Evolutionary conservation across 2,329 filamentous ascomycete species (phyloP), one percentile per base, ranked within the genome.

Genomic region (Trichoderma harzianum): DNA sequence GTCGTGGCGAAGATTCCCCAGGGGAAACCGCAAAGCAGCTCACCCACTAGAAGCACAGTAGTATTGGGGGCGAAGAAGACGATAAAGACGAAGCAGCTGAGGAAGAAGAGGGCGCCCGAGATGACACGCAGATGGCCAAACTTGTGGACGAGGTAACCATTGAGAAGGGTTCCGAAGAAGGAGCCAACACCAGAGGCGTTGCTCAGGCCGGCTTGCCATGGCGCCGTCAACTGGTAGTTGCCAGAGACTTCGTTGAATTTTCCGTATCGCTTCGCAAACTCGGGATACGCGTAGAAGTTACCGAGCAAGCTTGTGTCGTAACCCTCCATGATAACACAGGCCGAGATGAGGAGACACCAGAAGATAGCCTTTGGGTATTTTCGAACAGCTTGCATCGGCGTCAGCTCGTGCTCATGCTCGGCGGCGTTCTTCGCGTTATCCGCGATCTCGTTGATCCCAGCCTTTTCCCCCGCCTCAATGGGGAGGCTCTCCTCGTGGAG

Each of bases 151-250:
- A 82, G 79, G 60, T 84, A 84, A 0, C 85, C 85, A 83, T 3
- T 80, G 78, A 39, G 86, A 80, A 16, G 84, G 6, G 85, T 80
- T 1, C 86, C 87, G 3, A 88, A 69, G 30, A 89, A 84, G 18
- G 83, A 80, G 7, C 86, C 86, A 7, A 84, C 81, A 14, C 81
- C 77, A 0, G 83, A 79, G 1, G 81, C 85, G 32, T 85, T 84
- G 28, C 79, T 78, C 1, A 89, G 76, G 0, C 82, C 85, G 3
- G 84, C 82, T 74, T 88, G 85, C 87, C 87, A 89, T 1, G 82
- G 74, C 0, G 84, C 83, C 0, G 83, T 79, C 30, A 89, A 78
- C 72, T 87, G 78, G 61, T 80, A 79, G 32, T 67, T 72, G 51
- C 58, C 65, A 3, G 72, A 68, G 21, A 28, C 30, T n/a, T 75